phyloP scores from a whole-genome alignment of 345 rosid species.

The Camelina hispida region DNA sequence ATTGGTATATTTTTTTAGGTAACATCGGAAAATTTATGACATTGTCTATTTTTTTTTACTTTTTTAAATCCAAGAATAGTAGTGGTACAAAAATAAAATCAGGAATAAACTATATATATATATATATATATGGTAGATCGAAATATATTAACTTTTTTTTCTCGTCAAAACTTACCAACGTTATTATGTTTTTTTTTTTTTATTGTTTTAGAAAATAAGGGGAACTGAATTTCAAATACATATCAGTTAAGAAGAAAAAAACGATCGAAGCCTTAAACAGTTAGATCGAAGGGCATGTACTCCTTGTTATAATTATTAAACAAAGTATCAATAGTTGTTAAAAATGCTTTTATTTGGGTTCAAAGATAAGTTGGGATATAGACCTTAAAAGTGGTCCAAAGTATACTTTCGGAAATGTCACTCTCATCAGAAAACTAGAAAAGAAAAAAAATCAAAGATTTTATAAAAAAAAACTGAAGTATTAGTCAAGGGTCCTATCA shows the following conservation, averaged over 20 bases:
- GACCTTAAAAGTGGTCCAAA: slow-evolving; percentile 51
- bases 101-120: no score
- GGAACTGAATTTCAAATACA: no score
- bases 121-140: no score
- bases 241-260: background rate
- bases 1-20: slow-evolving; percentile 2
- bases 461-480: slow-evolving; percentile 29
- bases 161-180: no score
- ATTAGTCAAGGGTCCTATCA: slow-evolving; percentile 49
- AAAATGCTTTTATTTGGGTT: slow-evolving; percentile 24
- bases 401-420: slow-evolving; percentile 48
- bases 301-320: background rate
- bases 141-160: no score
- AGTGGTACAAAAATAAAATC: no score
- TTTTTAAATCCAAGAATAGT: background rate
- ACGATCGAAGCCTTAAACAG: background rate
- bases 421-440: slow-evolving; percentile 27
- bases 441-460: slow-evolving; percentile 18
- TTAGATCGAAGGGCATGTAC: background rate
- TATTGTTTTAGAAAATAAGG: no score
- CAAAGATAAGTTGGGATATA: slow-evolving; percentile 44
- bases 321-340: background rate
- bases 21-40: slow-evolving; percentile 17
- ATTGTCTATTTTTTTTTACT: background rate
- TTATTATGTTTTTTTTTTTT: no score